Evolutionary conservation across 2,329 filamentous ascomycete genomes (phyloP).

Genomic region (Botrytis hyacinthi): DNA sequence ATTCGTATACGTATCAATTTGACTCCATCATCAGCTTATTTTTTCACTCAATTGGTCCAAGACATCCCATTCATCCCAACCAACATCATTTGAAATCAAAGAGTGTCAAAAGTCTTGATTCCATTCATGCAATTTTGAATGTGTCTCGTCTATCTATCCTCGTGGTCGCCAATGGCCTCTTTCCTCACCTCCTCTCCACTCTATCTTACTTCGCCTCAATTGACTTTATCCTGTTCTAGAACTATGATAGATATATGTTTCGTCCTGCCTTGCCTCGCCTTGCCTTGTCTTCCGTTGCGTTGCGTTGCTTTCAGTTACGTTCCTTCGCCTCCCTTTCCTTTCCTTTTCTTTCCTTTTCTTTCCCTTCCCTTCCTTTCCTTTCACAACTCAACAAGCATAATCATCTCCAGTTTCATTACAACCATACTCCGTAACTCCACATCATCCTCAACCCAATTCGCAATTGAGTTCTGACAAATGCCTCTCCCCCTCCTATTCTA

Average conservation of each 20-base stretch:
- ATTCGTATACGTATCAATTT: conserved; percentile 16
- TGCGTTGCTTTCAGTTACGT: background rate
- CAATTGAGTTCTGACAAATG: conserved; percentile 2
- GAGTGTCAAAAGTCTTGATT: background rate
- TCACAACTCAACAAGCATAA: conserved; percentile 18
- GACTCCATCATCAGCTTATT: background rate
- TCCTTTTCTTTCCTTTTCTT: background rate
- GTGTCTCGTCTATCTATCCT: conserved; percentile 5
- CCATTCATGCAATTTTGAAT: conserved; percentile 8
- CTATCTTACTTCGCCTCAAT: background rate
- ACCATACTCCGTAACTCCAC: conserved; percentile 19
- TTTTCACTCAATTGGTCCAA: conserved; percentile 8
- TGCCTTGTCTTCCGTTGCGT: background rate
- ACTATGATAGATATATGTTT: conserved; percentile 2
- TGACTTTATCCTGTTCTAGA: conserved; percentile 1
- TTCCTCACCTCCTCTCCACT: background rate
- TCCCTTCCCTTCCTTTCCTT: background rate
- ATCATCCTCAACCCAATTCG: background rate
- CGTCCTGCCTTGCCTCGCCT: background rate
- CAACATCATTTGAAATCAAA: conserved; percentile 10
- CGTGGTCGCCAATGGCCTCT: background rate
- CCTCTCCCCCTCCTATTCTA: background rate
- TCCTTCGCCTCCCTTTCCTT: background rate
- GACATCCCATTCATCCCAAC: background rate
- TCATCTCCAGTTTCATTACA: conserved; percentile 13